Percentiles rank a stretch among this genome's conserved stretches.
Evolutionary conservation across 306 rosid species (phyloP).

Genomic region (Cicer yamashitae): DNA sequence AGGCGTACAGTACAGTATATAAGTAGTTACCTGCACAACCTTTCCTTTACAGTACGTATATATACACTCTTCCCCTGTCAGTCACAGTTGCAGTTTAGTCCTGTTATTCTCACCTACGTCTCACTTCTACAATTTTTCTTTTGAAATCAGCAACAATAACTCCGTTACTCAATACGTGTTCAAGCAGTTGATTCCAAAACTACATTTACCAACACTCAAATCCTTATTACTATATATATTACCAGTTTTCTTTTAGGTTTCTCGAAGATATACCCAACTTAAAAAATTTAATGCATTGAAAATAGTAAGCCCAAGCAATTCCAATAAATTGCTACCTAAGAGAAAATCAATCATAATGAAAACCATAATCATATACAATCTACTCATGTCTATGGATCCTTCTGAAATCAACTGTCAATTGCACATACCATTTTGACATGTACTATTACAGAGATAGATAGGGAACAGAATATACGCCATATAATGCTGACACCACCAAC

Average conservation of each 20-base stretch:
- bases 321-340: neutral
- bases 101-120: neutral
- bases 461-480: conserved; percentile 49
- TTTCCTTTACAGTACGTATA: neutral
- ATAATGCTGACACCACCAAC: conserved; percentile 53
- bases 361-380: conserved; percentile 50
- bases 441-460: conserved; percentile 31
- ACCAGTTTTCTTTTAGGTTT: neutral
- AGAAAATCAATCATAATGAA: conserved; percentile 6
- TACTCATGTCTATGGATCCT: conserved; percentile 43
- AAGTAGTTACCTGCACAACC: neutral
- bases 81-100: neutral
- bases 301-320: conserved; percentile 23
- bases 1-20: too few species aligned
- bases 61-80: neutral
- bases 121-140: neutral
- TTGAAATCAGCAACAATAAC: neutral
- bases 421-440: conserved; percentile 49
- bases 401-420: conserved; percentile 47
- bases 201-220: neutral
- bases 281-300: neutral
- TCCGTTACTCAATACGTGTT: neutral
- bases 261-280: neutral
- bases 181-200: neutral
- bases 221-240: neutral